Conservation (phyloP, 352 stramenopile genomes). For the Pythium rishiriense region DNA sequence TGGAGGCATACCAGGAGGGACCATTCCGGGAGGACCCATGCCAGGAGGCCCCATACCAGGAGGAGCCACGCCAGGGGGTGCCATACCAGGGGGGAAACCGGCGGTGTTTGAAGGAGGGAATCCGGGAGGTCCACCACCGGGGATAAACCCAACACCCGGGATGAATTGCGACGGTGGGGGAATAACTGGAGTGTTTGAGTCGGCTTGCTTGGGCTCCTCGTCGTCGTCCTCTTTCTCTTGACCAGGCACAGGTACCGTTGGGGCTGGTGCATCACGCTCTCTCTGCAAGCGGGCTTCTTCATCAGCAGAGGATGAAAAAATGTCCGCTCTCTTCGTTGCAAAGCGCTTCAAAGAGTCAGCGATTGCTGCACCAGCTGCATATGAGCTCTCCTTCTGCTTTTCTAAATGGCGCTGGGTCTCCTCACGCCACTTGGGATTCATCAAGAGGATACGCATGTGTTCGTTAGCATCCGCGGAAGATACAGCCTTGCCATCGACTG, state of each 20-base stretch:
- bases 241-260: neutral
- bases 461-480: slow-evolving; percentile 91
- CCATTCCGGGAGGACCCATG: slow-evolving; percentile 34
- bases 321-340: slow-evolving; percentile 90
- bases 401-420: slow-evolving; percentile 94
- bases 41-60: slow-evolving; percentile 26
- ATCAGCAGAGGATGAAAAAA: slow-evolving; percentile 91
- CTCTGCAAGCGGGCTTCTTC: slow-evolving; percentile 70
- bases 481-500: slow-evolving; percentile 89
- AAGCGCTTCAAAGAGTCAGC: slow-evolving; percentile 94
- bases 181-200: neutral
- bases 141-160: slow-evolving; percentile 11
- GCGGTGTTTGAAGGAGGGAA: slow-evolving; percentile 34
- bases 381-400: slow-evolving; percentile 96
- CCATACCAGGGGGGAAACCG: slow-evolving; percentile 20
- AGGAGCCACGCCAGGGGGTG: slow-evolving; percentile 9
- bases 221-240: slow-evolving; percentile 39
- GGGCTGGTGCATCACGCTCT: slow-evolving; percentile 35
- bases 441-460: slow-evolving; percentile 98
- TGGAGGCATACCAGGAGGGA: slow-evolving; percentile 20
- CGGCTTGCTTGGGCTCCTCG: slow-evolving; percentile 4
- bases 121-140: slow-evolving; percentile 10
- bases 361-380: slow-evolving; percentile 94
- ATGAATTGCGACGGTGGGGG: slow-evolving; percentile 19
- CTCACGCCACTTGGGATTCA: slow-evolving; percentile 98